Percentiles rank a stretch among this genome's conserved stretches.
phyloP scores from a whole-genome alignment of 1,139 yeast genomes.

The Tardiomyces digboiensis region DNA sequence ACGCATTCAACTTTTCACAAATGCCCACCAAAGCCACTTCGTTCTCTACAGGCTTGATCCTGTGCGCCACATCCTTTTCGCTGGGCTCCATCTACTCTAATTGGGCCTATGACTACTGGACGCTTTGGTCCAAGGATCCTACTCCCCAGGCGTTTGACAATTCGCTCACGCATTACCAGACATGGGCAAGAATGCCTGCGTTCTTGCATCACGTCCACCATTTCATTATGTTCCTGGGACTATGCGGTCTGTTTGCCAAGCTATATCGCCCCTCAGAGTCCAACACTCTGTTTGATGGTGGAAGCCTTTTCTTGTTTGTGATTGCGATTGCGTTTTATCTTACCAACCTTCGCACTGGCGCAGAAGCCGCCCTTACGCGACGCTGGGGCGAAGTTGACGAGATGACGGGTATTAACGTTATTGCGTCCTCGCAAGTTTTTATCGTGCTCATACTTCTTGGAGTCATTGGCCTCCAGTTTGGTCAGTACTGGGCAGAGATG shows the following conservation, averaged over 20 bases:
- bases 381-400: conserved; percentile 93
- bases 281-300: conserved; percentile 82
- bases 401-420: conserved; percentile 78
- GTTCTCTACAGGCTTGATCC: conserved; percentile 27
- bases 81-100: conserved; percentile 73
- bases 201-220: conserved; percentile 55
- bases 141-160: conserved; percentile 44
- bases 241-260: conserved; percentile 66
- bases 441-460: conserved; percentile 65
- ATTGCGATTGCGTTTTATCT: conserved; percentile 68
- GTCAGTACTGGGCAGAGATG: conserved; percentile 76
- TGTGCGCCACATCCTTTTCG: conserved; percentile 42
- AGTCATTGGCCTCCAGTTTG: conserved; percentile 73
- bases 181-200: conserved; percentile 58
- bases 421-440: conserved; percentile 85
- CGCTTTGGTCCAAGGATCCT: conserved; percentile 57
- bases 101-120: conserved; percentile 70
- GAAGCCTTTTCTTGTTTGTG: conserved; percentile 62
- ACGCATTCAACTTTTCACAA: too few relatives aligned
- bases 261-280: conserved; percentile 81
- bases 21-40: conserved; percentile 26
- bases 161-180: conserved; percentile 64
- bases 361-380: conserved; percentile 56
- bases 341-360: conserved; percentile 80
- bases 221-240: conserved; percentile 48